A percentile compares a stretch with the other conserved stretches of the same genome.
Conservation (phyloP, 164 flowering plant genomes). For the Saururus chinensis region DNA sequence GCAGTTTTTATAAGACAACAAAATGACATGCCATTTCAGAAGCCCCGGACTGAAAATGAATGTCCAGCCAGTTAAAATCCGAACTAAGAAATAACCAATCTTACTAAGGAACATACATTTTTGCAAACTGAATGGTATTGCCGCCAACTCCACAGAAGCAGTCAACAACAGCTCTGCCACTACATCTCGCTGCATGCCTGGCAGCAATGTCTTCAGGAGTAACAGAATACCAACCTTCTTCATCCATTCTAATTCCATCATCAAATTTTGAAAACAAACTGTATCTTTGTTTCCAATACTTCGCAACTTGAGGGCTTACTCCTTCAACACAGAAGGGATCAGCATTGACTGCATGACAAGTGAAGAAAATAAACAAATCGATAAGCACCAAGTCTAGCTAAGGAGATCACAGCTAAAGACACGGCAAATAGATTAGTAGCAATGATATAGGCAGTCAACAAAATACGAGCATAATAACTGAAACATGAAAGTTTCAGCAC, state of each 20-base stretch:
- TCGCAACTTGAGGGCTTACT: conserved; percentile 27
- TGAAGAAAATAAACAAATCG: too few relatives aligned
- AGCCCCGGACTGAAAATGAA: not conserved
- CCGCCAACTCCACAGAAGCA: conserved; percentile 54
- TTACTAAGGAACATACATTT: conserved; percentile 16
- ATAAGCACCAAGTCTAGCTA: not conserved
- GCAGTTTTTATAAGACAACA: not conserved
- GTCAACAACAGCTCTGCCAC: conserved; percentile 31
- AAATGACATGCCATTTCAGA: not conserved
- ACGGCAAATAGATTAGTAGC: not conserved
- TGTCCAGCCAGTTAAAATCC: too few relatives aligned
- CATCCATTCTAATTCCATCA: conserved; percentile 46
- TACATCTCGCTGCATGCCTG: conserved; percentile 34
- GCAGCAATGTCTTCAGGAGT: conserved; percentile 50
- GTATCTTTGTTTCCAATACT: conserved; percentile 46
- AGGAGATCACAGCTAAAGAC: not conserved
- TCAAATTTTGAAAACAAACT: conserved; percentile 42
- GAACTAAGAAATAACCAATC: not conserved
- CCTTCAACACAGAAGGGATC: not conserved
- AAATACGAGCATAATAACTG: not conserved
- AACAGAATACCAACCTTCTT: conserved; percentile 62
- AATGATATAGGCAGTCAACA: too few relatives aligned
- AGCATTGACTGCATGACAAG: not conserved
- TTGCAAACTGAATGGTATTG: conserved; percentile 51
- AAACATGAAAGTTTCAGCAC: not conserved